Evolutionary conservation across 345 rosid genomes (phyloP).

Genomic region (Microcos paniculata): DNA sequence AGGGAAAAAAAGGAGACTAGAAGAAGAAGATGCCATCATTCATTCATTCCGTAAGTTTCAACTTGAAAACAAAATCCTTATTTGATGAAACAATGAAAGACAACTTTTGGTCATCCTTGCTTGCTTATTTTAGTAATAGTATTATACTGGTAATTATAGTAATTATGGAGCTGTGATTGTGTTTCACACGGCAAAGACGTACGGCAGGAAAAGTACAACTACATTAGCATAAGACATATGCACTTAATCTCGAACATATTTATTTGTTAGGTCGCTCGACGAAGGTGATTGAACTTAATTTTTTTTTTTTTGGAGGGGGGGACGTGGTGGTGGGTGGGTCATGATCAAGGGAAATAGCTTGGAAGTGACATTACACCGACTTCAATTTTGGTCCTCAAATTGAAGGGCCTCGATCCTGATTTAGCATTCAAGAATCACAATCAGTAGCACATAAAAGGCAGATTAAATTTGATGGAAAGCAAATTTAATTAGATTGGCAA

Average conservation of each 20-base stretch:
- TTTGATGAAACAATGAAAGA: neutral
- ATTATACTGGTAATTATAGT: no score
- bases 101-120: neutral
- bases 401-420: neutral
- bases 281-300: neutral
- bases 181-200: neutral
- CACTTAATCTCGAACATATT: neutral
- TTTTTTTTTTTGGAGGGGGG: no score
- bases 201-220: conserved; percentile 7
- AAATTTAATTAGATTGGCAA: neutral
- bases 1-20: neutral
- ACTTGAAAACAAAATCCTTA: neutral
- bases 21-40: neutral
- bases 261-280: conserved; percentile 1
- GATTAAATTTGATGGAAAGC: neutral
- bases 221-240: neutral
- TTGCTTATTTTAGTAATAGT: neutral
- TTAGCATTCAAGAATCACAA: neutral
- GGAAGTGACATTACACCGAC: conserved; percentile 16
- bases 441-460: neutral
- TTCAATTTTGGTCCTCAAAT: neutral
- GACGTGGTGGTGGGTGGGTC: no score
- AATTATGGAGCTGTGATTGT: no score
- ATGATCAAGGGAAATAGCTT: neutral
- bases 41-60: neutral